Evolutionary conservation across 768 basidiomycete species (phyloP), one percentile per base, ranked within the genome.

Genomic region (Rhodotorula babjevae): DNA sequence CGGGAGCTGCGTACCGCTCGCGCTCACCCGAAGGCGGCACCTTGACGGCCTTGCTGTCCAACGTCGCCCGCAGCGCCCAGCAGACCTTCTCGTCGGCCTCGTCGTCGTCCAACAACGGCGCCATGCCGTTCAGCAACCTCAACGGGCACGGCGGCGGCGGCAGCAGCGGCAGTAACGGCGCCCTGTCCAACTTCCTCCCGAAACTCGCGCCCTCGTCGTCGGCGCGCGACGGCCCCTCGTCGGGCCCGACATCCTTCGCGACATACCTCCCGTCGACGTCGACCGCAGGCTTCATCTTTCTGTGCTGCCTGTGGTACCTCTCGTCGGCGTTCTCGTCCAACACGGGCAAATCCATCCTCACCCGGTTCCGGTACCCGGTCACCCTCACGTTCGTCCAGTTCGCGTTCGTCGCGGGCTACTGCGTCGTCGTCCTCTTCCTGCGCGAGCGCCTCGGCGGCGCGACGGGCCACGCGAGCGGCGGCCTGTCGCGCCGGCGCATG

Each of bases 321-420:
- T 88, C 89, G 8, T 96, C 93, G 12, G 95, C 95, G 2, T 82
- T 98, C 63, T 93, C 93, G 4, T 95, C 92, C 55, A 98, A 97
- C 79, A 97, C 95, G 2, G 96, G 94, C 68, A 99, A 99, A 80
- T 86, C 89, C 58, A 94, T 99, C 82, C 85, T 99, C 77, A 93
- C 85, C 76, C 89, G 90, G 77, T 99, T 97, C 82, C 87, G 88
- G 65, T 97, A 91, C 82, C 96, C 96, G 10, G 87, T 99, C 79
- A 98, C 96, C 73, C 69, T 99, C 79, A 99, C 96, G 52, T 92
- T 99, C 79, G 86, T 99, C 78, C 96, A 99, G 80, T 99, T 99
- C 79, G 93, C 89, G 75, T 96, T 98, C 80, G 90, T 97, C 61
- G 90, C 92, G 15, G 83, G 83, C 18, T 97, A 90, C 82, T 96